Conservation (phyloP, 345 rosid species). For the Ceriops tagal region DNA sequence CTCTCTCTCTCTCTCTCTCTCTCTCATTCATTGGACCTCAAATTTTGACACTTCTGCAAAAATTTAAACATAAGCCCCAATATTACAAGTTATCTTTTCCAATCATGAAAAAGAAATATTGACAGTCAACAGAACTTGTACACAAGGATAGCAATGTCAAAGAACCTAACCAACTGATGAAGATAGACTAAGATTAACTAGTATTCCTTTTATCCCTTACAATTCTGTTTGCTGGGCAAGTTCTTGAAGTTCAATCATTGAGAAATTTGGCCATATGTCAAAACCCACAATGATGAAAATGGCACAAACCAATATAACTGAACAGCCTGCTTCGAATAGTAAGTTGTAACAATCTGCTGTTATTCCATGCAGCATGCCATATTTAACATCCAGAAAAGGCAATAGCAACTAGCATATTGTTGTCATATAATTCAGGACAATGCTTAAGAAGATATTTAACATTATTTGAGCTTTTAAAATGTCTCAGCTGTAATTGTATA, state of each 20-base stretch:
- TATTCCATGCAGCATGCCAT: neutral
- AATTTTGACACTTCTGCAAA: neutral
- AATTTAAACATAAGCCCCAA: neutral
- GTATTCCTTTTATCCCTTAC: too few relatives aligned
- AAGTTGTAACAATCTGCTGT: neutral
- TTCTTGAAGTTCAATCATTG: too few relatives aligned
- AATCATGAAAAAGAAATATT: too few relatives aligned
- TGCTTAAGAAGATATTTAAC: neutral
- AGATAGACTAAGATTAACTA: too few relatives aligned
- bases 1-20: too few relatives aligned
- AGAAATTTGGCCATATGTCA: neutral
- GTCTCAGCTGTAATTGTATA: neutral
- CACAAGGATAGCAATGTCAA: too few relatives aligned
- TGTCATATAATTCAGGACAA: neutral
- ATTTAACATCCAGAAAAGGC: neutral
- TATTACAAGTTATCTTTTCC: slow-evolving; percentile 1
- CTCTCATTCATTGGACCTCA: neutral
- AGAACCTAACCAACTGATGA: too few relatives aligned
- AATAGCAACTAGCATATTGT: neutral
- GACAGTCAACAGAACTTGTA: too few relatives aligned
- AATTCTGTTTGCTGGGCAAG: too few relatives aligned
- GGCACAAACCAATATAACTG: neutral
- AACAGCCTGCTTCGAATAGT: neutral
- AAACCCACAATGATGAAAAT: neutral
- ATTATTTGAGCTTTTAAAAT: neutral